Conservation (phyloP, 2,329 filamentous ascomycete genomes). For the Calonectria montana region DNA sequence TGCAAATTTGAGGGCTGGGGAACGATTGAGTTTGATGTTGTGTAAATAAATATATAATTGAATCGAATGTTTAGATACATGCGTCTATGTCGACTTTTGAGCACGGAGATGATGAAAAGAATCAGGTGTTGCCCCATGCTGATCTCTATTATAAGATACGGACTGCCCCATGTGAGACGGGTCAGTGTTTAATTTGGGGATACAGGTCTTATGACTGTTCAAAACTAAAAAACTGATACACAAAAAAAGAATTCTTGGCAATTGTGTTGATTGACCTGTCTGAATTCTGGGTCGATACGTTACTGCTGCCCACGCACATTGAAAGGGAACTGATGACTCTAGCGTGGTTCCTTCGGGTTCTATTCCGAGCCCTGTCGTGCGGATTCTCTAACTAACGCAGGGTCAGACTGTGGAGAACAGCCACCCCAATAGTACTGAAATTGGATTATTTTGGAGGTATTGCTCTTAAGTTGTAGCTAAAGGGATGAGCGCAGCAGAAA, state of each 20-base stretch:
- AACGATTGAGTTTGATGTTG: conserved; percentile 39
- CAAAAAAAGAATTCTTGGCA: too few relatives aligned
- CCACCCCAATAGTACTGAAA: neutral
- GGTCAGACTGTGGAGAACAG: neutral
- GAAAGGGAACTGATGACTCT: neutral
- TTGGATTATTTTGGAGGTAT: neutral
- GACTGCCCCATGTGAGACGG: neutral
- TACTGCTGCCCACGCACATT: too few relatives aligned
- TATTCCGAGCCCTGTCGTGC: neutral
- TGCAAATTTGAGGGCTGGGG: conserved; percentile 41
- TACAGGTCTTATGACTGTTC: too few relatives aligned
- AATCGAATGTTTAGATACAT: neutral
- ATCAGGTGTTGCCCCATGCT: neutral
- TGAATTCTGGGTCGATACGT: too few relatives aligned
- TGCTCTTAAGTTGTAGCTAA: neutral
- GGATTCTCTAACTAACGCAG: neutral
- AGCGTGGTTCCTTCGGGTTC: neutral
- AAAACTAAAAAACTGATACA: too few relatives aligned
- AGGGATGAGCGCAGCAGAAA: too few relatives aligned
- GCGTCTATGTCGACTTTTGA: neutral
- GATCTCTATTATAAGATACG: neutral
- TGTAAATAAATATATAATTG: conserved; percentile 1
- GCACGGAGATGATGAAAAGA: neutral
- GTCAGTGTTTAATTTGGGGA: neutral
- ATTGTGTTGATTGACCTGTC: too few relatives aligned